phyloP scores from a whole-genome alignment of 176 grass and related monocot species.

The Luzula sylvatica region DNA sequence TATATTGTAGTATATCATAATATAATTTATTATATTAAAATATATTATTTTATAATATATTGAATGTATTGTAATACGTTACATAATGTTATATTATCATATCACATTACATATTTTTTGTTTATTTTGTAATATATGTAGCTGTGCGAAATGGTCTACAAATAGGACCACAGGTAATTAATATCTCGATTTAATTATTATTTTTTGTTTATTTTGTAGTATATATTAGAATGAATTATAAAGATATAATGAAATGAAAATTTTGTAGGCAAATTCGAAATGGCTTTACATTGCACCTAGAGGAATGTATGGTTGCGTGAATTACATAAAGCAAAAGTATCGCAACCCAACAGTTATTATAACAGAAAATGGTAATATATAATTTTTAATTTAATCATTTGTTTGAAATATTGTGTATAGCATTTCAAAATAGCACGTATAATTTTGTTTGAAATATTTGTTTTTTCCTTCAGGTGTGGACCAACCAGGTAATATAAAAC shows the following conservation, averaged over 20 bases:
- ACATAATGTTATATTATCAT: too few species aligned
- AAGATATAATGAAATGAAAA: background rate
- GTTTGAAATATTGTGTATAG: background rate
- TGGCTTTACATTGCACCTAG: constrained; percentile 17
- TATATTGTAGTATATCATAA: too few species aligned
- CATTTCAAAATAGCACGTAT: background rate
- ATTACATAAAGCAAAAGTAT: constrained; percentile 22
- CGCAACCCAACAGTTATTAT: constrained; percentile 14
- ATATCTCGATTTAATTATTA: background rate
- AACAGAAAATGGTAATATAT: constrained; percentile 28
- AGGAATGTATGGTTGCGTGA: constrained; percentile 18
- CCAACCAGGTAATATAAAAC: constrained; percentile 19
- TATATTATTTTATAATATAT: too few species aligned
- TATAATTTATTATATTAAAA: too few species aligned
- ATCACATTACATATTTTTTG: background rate
- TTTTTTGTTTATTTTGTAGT: background rate
- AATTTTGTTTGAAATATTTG: background rate
- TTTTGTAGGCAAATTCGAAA: constrained; percentile 13
- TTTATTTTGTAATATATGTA: background rate
- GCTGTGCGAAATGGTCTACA: constrained; percentile 18
- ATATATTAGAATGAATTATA: background rate
- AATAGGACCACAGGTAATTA: constrained; percentile 15
- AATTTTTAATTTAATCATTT: constrained; percentile 1
- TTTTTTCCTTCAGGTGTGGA: constrained; percentile 13
- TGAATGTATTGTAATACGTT: too few species aligned